Evolutionary conservation across 805 yeast genomes (phyloP), one percentile per base, ranked within the genome.

Genomic region (Cyberlindnera americana): DNA sequence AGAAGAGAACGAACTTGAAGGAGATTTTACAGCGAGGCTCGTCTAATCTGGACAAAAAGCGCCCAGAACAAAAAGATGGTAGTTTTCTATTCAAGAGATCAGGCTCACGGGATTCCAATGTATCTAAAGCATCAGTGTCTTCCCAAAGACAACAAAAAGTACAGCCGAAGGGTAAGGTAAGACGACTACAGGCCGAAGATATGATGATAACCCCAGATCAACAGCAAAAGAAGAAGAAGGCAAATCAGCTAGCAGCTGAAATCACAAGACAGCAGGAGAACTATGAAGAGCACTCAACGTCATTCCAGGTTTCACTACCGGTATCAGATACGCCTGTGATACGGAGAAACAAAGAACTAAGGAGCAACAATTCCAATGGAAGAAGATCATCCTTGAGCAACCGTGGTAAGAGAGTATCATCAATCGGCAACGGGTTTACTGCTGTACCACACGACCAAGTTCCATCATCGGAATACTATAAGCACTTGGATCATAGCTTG

Each of bases 321-420:
- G 39, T 56, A 8, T 48, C 66, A 1, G 70, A 66, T 37, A 59
- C 71, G 2, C 72, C 72, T 6, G 56, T 64, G 37, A 62, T 62
- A 25, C 54, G 57, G 35, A 50, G 64, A 47, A 65, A 65, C 46
- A 61, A 67, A 37, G 56, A 59, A 35, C 32, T 60, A 23, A 50
- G 66, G 29, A 51, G 10, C 22, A 27, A 21, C 14, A 29, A 28
- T 21, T 22, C 40, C n/a, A 41, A 48, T 54, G 29, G 60, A 32
- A 64, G 83, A 48, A 56, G 83, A 37, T 54, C 76, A 2, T 77
- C 83, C 1, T 60, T 79, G 47, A 56, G 70, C 28, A 72, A 73
- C 38, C 64, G 93, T 24, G 93, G 93, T 7, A 81, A 81, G 51
- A 61, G 93, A 21, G 75, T 80, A 3, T 83, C 85, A 53, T 80